Evolutionary conservation across 768 basidiomycete genomes (phyloP), one percentile per base, ranked within the genome.

Genomic region (Dacryopinax spathularia): DNA sequence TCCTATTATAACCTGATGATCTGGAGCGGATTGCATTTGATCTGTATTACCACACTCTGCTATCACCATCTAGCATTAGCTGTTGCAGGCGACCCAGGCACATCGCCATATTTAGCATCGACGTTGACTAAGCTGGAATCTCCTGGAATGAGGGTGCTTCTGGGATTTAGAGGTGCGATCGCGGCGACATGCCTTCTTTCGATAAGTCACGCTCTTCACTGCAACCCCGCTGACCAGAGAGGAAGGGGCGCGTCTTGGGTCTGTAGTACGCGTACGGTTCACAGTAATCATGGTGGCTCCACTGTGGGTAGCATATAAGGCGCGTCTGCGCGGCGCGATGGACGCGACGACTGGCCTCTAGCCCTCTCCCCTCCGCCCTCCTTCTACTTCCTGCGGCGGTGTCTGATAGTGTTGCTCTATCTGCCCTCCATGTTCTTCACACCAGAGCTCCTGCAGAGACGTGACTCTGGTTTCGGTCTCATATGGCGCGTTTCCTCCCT

Each of bases 391-490:
- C 39, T 22, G 18, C 18, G 6, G 6, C 10, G 2, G 13, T n/a
- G 48, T 27, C 48, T 13, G 7, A 3, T 5, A 13, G 15, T 5
- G 13, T 5, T 29, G 13, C 5, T 5, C 48, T 3, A 29, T 29
- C 15, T 37, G n/a, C 36, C 34, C 60, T 18, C 18, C 41, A 91
- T 95, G 91, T 95, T 95, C 77, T 95, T 91, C 73, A 83, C 89
- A 41, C 78, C 86, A 6, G 91, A 93, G 60, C 75, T 94, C 2
- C 77, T 95, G 27, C 82, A 87, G 20, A 85, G 82, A 68, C 79
- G 91, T 65, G 90, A 94, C 68, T 90, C 86, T 67, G 89, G 91
- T 15, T 92, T 89, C 69, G 92, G 91, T 64, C 81, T 92, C n/a
- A 78, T 91, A 20, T 92, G 90, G 90, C 89, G 9, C 35, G 18